A percentile compares a stretch with the other conserved stretches of the same genome.
phyloP scores from a whole-genome alignment of 345 rosid species.

The Gossypium thurberi region DNA sequence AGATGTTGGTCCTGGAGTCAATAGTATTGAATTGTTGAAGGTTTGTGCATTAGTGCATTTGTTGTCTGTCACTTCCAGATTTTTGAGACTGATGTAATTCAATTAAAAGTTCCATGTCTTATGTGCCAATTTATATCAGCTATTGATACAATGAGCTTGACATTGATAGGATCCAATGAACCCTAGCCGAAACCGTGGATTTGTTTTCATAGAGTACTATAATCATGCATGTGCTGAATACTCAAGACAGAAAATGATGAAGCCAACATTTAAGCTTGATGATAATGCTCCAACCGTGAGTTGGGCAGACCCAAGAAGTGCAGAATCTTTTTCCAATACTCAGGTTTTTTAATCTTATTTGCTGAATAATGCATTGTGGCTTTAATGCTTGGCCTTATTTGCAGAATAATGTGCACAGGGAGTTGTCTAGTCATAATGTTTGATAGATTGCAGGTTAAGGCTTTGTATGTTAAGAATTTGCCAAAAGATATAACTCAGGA shows the following conservation, averaged over 20 bases:
- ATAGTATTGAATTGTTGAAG: constrained; percentile 67
- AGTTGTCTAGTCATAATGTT: constrained; percentile 6
- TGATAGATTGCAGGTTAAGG: constrained; percentile 62
- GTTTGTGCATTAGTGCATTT: constrained; percentile 30
- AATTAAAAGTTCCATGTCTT: background rate
- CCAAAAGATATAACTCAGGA: constrained; percentile 77
- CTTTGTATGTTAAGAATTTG: constrained; percentile 79
- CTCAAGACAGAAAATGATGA: constrained; percentile 78
- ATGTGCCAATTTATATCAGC: background rate
- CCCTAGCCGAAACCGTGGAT: constrained; percentile 69
- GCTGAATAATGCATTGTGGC: background rate
- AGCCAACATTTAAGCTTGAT: constrained; percentile 74
- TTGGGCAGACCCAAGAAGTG: constrained; percentile 91
- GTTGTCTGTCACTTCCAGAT: constrained; percentile 10
- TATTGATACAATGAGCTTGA: constrained; percentile 13
- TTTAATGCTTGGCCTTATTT: constrained; percentile 1
- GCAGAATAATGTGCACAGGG: background rate
- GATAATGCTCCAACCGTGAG: constrained; percentile 82
- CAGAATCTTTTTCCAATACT: constrained; percentile 59
- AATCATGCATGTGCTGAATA: constrained; percentile 92
- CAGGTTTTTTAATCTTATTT: constrained; percentile 51
- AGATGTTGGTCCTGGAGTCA: constrained; percentile 75
- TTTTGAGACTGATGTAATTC: background rate
- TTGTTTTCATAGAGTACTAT: constrained; percentile 79
- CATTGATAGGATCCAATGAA: constrained; percentile 62